Conservation (phyloP, 345 rosid species). For the Viola odorata region DNA sequence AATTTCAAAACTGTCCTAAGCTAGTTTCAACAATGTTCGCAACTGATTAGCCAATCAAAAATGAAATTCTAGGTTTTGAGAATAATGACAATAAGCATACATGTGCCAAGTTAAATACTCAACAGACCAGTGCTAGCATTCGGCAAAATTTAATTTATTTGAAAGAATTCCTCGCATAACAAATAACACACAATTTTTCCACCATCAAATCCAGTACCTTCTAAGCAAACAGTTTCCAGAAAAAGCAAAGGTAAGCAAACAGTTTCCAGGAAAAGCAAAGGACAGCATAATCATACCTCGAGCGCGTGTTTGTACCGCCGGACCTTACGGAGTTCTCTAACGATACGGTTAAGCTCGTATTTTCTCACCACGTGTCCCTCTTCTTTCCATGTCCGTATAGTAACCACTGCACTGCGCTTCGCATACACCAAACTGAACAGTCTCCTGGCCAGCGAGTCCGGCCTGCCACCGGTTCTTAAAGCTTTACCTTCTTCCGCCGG, state of each 20-base stretch:
- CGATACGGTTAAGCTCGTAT: constrained; percentile 75
- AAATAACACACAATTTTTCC: too few relatives aligned
- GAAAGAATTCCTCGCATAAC: too few relatives aligned
- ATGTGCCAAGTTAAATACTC: too few relatives aligned
- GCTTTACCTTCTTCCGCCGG: constrained; percentile 5
- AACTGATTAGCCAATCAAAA: not conserved
- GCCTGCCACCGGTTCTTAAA: constrained; percentile 21
- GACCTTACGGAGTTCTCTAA: constrained; percentile 80
- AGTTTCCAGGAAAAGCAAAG: not conserved
- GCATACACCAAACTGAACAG: constrained; percentile 59
- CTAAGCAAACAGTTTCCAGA: not conserved
- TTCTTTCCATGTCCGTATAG: constrained; percentile 64
- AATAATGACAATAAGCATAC: too few relatives aligned
- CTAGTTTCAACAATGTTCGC: not conserved
- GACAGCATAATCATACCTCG: constrained; percentile 41
- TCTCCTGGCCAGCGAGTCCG: constrained; percentile 65
- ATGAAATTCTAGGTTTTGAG: too few relatives aligned
- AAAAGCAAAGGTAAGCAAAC: not conserved
- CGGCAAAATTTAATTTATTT: too few relatives aligned
- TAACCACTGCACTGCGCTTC: constrained; percentile 74
- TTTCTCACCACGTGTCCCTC: constrained; percentile 66
- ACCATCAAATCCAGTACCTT: not conserved
- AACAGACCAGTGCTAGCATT: too few relatives aligned
- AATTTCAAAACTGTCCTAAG: not conserved
- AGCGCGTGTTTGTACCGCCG: constrained; percentile 87